A percentile compares a stretch with the other conserved stretches of the same genome.
Conservation (phyloP, 768 basidiomycete genomes). For the Brasilioporus rufonigricans region DNA sequence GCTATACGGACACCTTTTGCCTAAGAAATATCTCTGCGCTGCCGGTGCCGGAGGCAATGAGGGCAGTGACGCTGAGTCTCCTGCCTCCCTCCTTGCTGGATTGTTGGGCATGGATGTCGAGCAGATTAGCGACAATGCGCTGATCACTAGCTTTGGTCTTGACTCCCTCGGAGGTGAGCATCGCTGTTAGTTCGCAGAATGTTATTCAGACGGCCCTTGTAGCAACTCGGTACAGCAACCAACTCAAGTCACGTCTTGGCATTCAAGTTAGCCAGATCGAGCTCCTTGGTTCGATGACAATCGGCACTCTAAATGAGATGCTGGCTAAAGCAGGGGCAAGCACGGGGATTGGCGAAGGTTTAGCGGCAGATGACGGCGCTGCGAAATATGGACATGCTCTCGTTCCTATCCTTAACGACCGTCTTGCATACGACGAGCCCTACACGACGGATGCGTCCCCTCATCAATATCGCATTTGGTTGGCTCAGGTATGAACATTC, state of each 20-base stretch:
- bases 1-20: slow-evolving; percentile 26
- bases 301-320: slow-evolving; percentile 26
- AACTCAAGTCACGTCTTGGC: slow-evolving; percentile 26
- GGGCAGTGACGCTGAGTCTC: slow-evolving; percentile 16
- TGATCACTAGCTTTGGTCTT: slow-evolving; percentile 29
- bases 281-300: slow-evolving; percentile 26
- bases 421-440: slow-evolving; percentile 31
- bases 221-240: slow-evolving; percentile 32
- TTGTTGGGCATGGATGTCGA: slow-evolving; percentile 26
- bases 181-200: not conserved
- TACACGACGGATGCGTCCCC: slow-evolving; percentile 30
- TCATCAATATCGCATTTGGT: slow-evolving; percentile 30
- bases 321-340: slow-evolving; percentile 15
- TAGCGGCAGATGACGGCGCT: slow-evolving; percentile 23
- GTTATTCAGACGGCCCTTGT: not conserved
- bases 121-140: slow-evolving; percentile 29
- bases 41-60: slow-evolving; percentile 11
- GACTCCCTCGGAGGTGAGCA: slow-evolving; percentile 27
- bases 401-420: slow-evolving; percentile 29
- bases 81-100: slow-evolving; percentile 24
- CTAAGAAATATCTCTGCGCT: slow-evolving; percentile 21
- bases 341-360: slow-evolving; percentile 1
- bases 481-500: slow-evolving; percentile 26
- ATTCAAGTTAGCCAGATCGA: slow-evolving; percentile 26
- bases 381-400: slow-evolving; percentile 28